phyloP scores from a whole-genome alignment of 2,329 filamentous ascomycete species.

The Fusarium sp. region DNA sequence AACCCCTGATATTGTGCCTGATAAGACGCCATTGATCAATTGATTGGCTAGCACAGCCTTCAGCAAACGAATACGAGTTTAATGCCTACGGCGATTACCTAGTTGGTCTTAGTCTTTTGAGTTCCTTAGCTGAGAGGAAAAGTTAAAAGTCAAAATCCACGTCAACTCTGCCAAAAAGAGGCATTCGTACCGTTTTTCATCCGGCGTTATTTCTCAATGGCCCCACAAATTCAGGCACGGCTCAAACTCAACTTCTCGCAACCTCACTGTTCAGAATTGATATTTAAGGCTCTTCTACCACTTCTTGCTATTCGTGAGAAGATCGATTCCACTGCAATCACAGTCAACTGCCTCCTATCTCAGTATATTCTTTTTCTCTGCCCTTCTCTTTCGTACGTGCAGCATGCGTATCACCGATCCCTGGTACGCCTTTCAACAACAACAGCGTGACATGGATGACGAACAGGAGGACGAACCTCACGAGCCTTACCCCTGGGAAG shows the following conservation, averaged over 20 bases:
- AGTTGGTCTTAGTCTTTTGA: background rate
- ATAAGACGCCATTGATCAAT: too few relatives aligned
- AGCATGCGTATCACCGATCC: background rate
- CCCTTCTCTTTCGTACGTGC: background rate
- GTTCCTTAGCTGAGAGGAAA: background rate
- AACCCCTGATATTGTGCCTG: too few relatives aligned
- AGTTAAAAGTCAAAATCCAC: background rate
- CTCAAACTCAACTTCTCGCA: background rate
- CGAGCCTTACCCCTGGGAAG: background rate
- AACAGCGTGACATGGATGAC: background rate
- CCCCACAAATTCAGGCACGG: background rate
- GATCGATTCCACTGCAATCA: background rate
- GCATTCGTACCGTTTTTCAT: background rate
- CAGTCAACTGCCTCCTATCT: background rate
- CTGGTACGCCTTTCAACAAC: background rate
- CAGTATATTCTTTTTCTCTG: background rate
- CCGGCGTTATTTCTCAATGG: background rate
- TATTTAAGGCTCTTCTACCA: background rate
- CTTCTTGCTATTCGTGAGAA: background rate
- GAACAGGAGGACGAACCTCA: background rate
- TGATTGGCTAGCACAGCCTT: background rate
- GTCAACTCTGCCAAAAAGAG: background rate
- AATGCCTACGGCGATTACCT: background rate
- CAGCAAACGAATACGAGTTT: background rate
- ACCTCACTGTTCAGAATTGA: background rate